Evolutionary conservation across 495 filamentous ascomycete genomes (phyloP).

Genomic region (Penicillium tannophilum): DNA sequence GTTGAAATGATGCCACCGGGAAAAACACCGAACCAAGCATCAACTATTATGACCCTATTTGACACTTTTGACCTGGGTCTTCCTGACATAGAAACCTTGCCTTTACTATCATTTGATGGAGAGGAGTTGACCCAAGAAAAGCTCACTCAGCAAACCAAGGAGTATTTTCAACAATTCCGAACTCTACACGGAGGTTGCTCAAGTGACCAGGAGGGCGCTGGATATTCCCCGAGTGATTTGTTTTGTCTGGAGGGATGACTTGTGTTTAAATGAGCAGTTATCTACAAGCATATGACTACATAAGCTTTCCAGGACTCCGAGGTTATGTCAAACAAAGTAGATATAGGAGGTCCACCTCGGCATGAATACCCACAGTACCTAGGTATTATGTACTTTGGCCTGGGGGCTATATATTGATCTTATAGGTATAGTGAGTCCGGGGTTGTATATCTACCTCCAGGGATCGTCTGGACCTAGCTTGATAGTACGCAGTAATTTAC

Average conservation of each 20-base stretch:
- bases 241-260: constrained; percentile 32
- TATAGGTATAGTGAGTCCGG: too few species aligned
- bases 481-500: too few species aligned
- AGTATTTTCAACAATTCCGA: constrained; percentile 40
- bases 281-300: too few species aligned
- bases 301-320: neutral
- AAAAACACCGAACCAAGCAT: constrained; percentile 20
- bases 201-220: constrained; percentile 11
- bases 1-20: constrained; percentile 18
- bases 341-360: too few species aligned
- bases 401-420: too few species aligned
- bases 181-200: constrained; percentile 39
- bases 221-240: constrained; percentile 26
- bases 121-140: constrained; percentile 20
- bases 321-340: neutral
- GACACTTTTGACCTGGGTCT: constrained; percentile 36
- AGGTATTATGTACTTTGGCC: too few species aligned
- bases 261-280: neutral
- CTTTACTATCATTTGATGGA: constrained; percentile 41
- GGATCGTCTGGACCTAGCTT: too few species aligned
- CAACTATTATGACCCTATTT: constrained; percentile 37
- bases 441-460: too few species aligned
- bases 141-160: constrained; percentile 22
- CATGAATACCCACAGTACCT: too few species aligned
- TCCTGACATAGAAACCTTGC: constrained; percentile 34